Base-by-base conservation (phyloP, 352 stramenopile genomes). In the Globisporangium middletonii region DNA sequence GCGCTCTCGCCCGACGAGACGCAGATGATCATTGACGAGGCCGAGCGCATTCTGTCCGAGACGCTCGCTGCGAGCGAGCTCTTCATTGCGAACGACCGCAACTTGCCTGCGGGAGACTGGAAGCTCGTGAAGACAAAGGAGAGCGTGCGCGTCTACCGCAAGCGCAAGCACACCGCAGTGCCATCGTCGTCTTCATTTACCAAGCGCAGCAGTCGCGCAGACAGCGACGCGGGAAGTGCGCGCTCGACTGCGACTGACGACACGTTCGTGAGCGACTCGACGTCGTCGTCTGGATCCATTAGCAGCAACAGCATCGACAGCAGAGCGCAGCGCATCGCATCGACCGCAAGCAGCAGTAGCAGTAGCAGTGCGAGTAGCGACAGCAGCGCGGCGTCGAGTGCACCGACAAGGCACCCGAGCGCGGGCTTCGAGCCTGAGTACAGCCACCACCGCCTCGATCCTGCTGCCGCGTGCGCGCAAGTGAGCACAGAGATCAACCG, bases 31-130 rank as follows among this genome's bases (percentile, higher is more conserved):
- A 45, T 57, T 28, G 55, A 67, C 28, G 68, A 75, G 45, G 60
- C 67, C 42, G 48, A 67, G 42, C 59, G 62, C 26, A 54, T 76
- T 35, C 43, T 76, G 38, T 55, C 51, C 38, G 68, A 76, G 55
- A 71, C 65, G 42, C 48, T 73, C 43, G 54, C 53, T 0, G 56
- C 50, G 13, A 59, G 70, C 59, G 54, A 65, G 33, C 35, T 63
- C 41, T 68, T 57, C 46, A 41, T 68, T 3, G 47, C 59, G 2
- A 47, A 51, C 6, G 38, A 53, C 50, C 53, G 50, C 13, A 28
- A n/a, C 9, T 48, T 76, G 53, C 47, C 55, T 9, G 57, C 59
- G 35, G 23, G 46, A 8, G 33, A 66, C 8, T 76, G 59, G 58
- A 67, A 65, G 30, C 38, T 47, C 19, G 50, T 68, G 18, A 65